These are phyloP conservation scores for Microsporum canis DNA, from an alignment of 2,329 filamentous ascomycete genomes.

Conservation along the genomic window DNA sequence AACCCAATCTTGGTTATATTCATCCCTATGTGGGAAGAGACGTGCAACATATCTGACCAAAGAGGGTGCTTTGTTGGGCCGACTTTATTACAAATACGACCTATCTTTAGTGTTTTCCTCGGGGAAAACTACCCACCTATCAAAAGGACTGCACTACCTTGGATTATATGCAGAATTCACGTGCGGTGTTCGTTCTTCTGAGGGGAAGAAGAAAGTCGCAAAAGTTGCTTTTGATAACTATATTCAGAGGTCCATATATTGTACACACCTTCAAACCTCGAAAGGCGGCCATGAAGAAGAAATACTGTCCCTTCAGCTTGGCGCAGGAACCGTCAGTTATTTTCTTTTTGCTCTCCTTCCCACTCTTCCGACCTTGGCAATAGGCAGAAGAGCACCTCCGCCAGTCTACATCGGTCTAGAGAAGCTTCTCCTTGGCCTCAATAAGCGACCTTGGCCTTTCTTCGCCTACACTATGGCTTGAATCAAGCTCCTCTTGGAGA, in stretches of 20 bases:
- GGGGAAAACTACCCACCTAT: not conserved
- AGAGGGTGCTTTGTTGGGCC: not conserved
- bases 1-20: not conserved
- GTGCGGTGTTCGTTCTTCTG: not conserved
- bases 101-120: slow-evolving; percentile 1
- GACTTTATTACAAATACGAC: not conserved
- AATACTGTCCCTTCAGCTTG: not conserved
- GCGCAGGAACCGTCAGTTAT: not conserved
- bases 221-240: not conserved
- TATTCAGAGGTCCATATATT: not conserved
- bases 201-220: not conserved
- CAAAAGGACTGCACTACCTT: not conserved
- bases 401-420: not conserved
- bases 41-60: not conserved
- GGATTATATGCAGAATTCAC: not conserved
- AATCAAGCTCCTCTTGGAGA: not conserved
- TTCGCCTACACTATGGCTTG: not conserved
- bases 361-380: not conserved
- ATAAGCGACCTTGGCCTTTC: not conserved
- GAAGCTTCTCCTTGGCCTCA: not conserved
- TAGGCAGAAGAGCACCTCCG: not conserved
- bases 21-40: not conserved
- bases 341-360: not conserved
- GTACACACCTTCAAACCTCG: not conserved
- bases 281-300: not conserved